phyloP scores from a whole-genome alignment of 2,329 filamentous ascomycete species.

The Aspergillus tubingensis region DNA sequence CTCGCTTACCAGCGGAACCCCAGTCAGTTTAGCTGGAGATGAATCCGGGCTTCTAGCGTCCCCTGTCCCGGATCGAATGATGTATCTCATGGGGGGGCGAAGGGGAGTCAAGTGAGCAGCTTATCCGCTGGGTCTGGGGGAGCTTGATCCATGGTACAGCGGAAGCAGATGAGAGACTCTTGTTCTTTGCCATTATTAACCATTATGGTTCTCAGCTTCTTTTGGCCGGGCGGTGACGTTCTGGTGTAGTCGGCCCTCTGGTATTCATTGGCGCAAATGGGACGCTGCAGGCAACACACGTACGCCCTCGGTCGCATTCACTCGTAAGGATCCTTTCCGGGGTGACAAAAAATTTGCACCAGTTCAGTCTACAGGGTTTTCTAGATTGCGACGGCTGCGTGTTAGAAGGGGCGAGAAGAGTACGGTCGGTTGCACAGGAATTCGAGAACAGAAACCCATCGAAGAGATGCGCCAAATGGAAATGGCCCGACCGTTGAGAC shows the following conservation, averaged over 20 bases:
- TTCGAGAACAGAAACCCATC: constrained; percentile 6
- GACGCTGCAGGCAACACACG: constrained; percentile 1
- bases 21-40: neutral
- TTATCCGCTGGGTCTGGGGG: constrained; percentile 13
- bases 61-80: constrained; percentile 6
- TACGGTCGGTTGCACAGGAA: neutral
- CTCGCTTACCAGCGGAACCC: constrained; percentile 7
- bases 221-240: constrained; percentile 10
- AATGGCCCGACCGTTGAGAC: constrained; percentile 43
- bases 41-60: neutral
- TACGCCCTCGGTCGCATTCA: neutral
- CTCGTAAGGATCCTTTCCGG: neutral
- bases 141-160: constrained; percentile 21
- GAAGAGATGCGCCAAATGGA: neutral
- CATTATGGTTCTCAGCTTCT: neutral
- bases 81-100: constrained; percentile 7
- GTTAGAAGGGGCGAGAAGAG: neutral
- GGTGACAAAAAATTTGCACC: neutral
- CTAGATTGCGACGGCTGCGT: neutral
- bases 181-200: neutral
- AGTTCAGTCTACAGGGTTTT: neutral
- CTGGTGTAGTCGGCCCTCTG: neutral
- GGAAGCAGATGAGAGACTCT: constrained; percentile 9
- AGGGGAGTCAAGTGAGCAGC: constrained; percentile 14
- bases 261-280: constrained; percentile 1